A percentile compares a stretch with the other conserved stretches of the same genome.
phyloP scores from a whole-genome alignment of 306 rosid species.

The Chamaecrista fasciculata region DNA sequence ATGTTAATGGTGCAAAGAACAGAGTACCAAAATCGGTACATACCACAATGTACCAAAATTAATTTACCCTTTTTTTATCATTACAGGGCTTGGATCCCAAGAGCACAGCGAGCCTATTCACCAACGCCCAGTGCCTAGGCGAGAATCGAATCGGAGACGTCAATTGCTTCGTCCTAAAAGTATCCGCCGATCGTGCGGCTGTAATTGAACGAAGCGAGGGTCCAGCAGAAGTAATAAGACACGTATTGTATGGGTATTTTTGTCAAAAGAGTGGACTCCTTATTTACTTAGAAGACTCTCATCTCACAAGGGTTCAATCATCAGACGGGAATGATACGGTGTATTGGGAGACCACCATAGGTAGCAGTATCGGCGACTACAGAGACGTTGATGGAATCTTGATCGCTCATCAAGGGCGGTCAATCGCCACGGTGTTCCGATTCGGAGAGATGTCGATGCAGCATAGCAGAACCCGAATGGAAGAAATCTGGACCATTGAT shows the following conservation, averaged over 20 bases:
- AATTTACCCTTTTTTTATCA: not conserved
- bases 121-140: conserved; percentile 91
- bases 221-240: conserved; percentile 86
- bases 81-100: conserved; percentile 88
- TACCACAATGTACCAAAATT: no score
- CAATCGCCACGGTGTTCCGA: conserved; percentile 81
- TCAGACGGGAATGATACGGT: conserved; percentile 50
- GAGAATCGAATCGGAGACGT: conserved; percentile 75
- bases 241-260: conserved; percentile 81
- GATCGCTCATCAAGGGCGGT: conserved; percentile 88
- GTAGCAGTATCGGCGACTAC: conserved; percentile 83
- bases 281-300: conserved; percentile 87
- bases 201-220: conserved; percentile 88
- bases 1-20: no score
- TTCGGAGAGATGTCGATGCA: conserved; percentile 78
- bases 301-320: conserved; percentile 75
- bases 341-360: conserved; percentile 96
- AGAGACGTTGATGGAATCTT: conserved; percentile 73
- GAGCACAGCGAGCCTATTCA: conserved; percentile 79
- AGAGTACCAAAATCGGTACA: no score
- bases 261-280: conserved; percentile 95
- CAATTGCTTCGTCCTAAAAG: conserved; percentile 86
- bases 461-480: conserved; percentile 85
- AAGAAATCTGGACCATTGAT: conserved; percentile 87
- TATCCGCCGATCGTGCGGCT: conserved; percentile 70